phyloP scores from a whole-genome alignment of 371 early-diverging fungal genomes.

The Coemansia sp. region DNA sequence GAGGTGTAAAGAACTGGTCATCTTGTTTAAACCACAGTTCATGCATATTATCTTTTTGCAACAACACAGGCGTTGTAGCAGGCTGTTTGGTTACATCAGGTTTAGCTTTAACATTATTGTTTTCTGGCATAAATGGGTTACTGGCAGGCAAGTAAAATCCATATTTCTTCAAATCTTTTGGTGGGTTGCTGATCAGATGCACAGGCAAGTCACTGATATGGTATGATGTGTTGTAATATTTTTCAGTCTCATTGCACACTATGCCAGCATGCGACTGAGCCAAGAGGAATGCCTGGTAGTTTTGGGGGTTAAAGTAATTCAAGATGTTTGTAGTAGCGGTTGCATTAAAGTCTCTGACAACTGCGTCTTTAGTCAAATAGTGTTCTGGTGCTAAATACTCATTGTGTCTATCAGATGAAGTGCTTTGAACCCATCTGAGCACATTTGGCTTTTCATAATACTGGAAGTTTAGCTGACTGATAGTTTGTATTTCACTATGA shows the following conservation, averaged over 20 bases:
- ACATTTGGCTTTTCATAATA: conserved; percentile 71
- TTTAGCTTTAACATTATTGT: conserved; percentile 16
- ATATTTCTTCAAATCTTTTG: conserved; percentile 49
- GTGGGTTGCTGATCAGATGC: conserved; percentile 1
- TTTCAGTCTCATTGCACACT: conserved; percentile 56
- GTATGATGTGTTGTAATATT: conserved; percentile 81
- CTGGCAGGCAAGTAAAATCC: conserved; percentile 65
- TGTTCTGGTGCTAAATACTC: conserved; percentile 61
- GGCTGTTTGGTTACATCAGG: conserved; percentile 26
- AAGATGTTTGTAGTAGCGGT: conserved; percentile 56
- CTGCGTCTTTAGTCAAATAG: conserved; percentile 65
- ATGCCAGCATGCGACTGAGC: conserved; percentile 25
- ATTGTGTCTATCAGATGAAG: conserved; percentile 52
- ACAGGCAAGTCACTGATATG: conserved; percentile 44
- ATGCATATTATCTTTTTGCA: conserved; percentile 26
- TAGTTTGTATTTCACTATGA: conserved; percentile 58
- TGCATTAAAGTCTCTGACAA: conserved; percentile 59
- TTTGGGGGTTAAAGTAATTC: conserved; percentile 63
- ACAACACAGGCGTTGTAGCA: background rate
- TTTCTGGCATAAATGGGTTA: conserved; percentile 84
- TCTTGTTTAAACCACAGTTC: conserved; percentile 92
- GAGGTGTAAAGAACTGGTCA: conserved; percentile 65
- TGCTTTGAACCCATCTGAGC: conserved; percentile 21
- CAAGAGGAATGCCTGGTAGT: conserved; percentile 58
- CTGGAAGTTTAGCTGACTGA: conserved; percentile 69